Percentiles rank a stretch among this genome's conserved stretches.
Conservation (phyloP, 2,329 filamentous ascomycete genomes). For the Apiospora sp. region DNA sequence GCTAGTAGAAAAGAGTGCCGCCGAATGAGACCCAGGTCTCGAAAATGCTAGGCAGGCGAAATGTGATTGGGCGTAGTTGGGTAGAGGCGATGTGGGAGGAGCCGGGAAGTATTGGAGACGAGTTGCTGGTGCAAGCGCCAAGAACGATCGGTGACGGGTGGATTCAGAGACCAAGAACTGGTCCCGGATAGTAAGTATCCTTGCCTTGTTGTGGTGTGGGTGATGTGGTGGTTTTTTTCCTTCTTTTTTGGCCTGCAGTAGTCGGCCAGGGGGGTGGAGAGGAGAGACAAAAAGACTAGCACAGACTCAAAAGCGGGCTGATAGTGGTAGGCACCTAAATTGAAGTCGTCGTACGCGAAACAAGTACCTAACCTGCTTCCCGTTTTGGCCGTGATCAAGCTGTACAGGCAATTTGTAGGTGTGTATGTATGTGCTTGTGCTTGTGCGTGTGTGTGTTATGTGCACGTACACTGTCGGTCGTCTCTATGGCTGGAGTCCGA, state of each 20-base stretch:
- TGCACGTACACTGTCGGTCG: constrained; percentile 1
- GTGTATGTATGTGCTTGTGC: constrained; percentile 7
- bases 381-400: not conserved
- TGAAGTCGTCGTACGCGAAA: constrained; percentile 17
- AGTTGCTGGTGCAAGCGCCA: constrained; percentile 30
- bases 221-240: constrained; percentile 19
- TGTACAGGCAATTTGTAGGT: not conserved
- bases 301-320: constrained; percentile 19
- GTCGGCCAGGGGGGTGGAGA: constrained; percentile 22
- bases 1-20: constrained; percentile 17
- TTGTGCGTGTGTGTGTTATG: constrained; percentile 24
- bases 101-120: constrained; percentile 30
- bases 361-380: constrained; percentile 7
- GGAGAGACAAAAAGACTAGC: constrained; percentile 14
- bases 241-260: constrained; percentile 24
- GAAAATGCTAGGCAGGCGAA: constrained; percentile 21
- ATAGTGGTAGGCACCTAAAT: constrained; percentile 11
- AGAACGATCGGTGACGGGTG: constrained; percentile 34
- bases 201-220: constrained; percentile 20
- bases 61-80: constrained; percentile 30
- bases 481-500: not conserved
- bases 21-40: constrained; percentile 19
- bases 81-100: constrained; percentile 26
- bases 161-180: constrained; percentile 20
- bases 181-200: constrained; percentile 10